Evolutionary conservation across 768 basidiomycete species (phyloP).

Genomic region (Collybia mongolica): DNA sequence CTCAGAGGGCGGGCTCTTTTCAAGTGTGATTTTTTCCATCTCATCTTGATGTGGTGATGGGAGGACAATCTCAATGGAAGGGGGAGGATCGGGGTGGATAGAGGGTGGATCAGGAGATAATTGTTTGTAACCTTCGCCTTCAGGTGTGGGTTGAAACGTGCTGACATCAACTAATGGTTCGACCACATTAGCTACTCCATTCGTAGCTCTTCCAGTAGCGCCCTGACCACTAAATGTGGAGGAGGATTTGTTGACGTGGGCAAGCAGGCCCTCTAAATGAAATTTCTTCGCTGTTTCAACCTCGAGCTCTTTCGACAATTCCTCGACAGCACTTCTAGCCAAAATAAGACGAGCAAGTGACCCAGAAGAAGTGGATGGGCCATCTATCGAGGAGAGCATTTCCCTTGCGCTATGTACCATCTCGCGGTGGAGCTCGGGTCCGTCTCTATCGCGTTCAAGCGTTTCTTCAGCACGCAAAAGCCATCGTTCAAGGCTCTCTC

Average conservation of each 20-base stretch:
- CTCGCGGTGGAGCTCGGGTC: conserved; percentile 8
- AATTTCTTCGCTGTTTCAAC: conserved; percentile 52
- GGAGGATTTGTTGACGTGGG: neutral
- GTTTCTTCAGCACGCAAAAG: conserved; percentile 48
- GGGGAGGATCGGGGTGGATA: too few relatives aligned
- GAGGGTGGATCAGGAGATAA: too few relatives aligned
- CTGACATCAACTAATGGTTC: too few relatives aligned
- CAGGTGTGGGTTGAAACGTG: too few relatives aligned
- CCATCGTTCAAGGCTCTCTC: conserved; percentile 57
- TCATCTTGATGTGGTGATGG: too few relatives aligned
- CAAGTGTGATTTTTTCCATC: too few relatives aligned
- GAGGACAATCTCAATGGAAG: too few relatives aligned
- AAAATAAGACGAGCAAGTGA: conserved; percentile 51
- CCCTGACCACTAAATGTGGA: too few relatives aligned
- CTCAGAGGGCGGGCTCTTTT: too few relatives aligned
- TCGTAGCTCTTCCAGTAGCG: too few relatives aligned
- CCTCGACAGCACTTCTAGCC: conserved; percentile 46
- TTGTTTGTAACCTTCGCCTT: too few relatives aligned
- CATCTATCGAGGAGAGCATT: conserved; percentile 21
- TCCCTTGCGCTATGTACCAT: conserved; percentile 22
- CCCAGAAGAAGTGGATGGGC: conserved; percentile 33
- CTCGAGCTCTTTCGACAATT: conserved; percentile 58
- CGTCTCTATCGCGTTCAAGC: conserved; percentile 20
- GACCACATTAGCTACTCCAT: too few relatives aligned
- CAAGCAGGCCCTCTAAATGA: conserved; percentile 34